Evolutionary conservation across 176 grass and related monocot species (phyloP), one percentile per base, ranked within the genome.

Genomic region (Ensete ventricosum): DNA sequence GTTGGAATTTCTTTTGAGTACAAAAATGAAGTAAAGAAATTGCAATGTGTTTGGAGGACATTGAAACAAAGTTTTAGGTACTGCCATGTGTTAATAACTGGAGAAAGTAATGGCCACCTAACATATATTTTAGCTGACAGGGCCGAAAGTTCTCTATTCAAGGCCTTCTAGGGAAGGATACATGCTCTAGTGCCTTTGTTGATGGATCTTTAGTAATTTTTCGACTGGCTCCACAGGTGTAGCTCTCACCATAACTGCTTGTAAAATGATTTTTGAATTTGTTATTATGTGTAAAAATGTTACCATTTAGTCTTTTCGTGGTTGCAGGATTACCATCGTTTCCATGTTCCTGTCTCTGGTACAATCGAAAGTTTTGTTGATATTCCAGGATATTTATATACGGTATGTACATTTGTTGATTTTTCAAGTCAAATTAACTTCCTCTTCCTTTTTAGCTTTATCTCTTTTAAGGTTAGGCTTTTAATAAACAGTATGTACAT

Each of bases 281-380:
- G 16, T 65, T 60, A 64, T 64, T 77, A 63, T 74, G 19, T 22
- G n/a, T 14, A 62, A 19, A 11, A 80, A 62, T 77, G 71, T 13
- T 81, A n/a, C 34, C 16, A 26, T 59, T 82, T 74, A 43, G 64
- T 51, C 52, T 48, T 78, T 78, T 64, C 19, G 52, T 72, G 55
- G 64, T 1, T 85, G 60, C 73, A 99, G 95, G 95, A 99, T 83
- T 99, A 99, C 69, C 95, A 99, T 80, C 87, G 95, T 73, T 99
- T 99, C 78, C 95, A 99, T 89, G 88, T 91, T 79, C 95, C 95
- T 8, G 88, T 99, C 25, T 99, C 95, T 84, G 95, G 95, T 69
- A 87, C 76, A 24, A 78, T 99, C 50, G 95, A 99, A 65, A 99
- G 86, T 85, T 89, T 94, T 84, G 82, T 87, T 54, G 95, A 94